phyloP scores from a whole-genome alignment of 495 filamentous ascomycete genomes.

The Cenococcum geophilum region DNA sequence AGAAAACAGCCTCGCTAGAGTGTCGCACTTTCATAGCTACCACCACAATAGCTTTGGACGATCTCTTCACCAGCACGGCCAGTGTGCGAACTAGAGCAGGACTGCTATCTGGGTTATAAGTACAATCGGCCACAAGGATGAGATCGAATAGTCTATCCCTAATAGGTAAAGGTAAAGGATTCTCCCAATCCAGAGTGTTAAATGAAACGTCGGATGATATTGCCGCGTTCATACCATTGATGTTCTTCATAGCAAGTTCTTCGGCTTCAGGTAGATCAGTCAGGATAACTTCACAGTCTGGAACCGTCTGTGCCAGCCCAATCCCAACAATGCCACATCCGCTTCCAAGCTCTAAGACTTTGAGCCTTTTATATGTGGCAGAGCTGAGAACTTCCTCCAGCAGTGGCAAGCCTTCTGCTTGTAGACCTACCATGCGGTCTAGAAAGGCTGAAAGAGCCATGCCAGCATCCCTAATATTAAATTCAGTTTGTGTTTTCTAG shows the following conservation, averaged over 20 bases:
- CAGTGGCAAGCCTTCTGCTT: constrained; percentile 6
- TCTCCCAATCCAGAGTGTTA: constrained; percentile 70
- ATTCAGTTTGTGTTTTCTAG: no score
- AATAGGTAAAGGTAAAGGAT: constrained; percentile 37
- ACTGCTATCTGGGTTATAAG: constrained; percentile 82
- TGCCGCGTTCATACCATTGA: constrained; percentile 43
- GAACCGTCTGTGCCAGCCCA: constrained; percentile 55
- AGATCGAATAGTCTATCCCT: constrained; percentile 54
- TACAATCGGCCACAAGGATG: constrained; percentile 83
- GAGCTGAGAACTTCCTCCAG: constrained; percentile 25
- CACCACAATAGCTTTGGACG: constrained; percentile 53
- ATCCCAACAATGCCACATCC: constrained; percentile 53
- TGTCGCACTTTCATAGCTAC: constrained; percentile 82
- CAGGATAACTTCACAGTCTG: constrained; percentile 54
- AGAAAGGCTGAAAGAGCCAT: constrained; percentile 50
- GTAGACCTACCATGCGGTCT: constrained; percentile 27
- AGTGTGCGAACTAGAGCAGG: constrained; percentile 70
- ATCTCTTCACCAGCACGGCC: constrained; percentile 45
- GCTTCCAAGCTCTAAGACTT: constrained; percentile 29
- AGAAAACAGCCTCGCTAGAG: constrained; percentile 72
- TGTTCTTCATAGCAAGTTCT: constrained; percentile 54
- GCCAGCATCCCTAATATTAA: constrained; percentile 58
- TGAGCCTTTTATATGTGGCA: constrained; percentile 28
- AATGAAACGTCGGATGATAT: constrained; percentile 46
- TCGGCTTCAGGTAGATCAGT: constrained; percentile 80